These are phyloP conservation scores for Rhodamnia argentea DNA, from an alignment of 345 rosid species.

Conservation along the genomic window DNA sequence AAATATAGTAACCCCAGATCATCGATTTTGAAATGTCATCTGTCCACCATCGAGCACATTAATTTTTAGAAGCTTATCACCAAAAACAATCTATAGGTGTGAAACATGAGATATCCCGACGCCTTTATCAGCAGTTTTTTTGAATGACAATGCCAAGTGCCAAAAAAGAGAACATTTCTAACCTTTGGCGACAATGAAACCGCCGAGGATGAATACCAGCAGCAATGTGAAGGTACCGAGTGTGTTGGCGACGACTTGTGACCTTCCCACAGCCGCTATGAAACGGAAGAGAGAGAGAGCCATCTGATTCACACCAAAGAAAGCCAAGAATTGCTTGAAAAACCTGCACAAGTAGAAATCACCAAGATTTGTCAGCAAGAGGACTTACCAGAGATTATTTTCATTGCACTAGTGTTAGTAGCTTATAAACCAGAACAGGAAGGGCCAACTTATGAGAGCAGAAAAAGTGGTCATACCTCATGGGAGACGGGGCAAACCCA, in stretches of 20 bases:
- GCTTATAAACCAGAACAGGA: neutral
- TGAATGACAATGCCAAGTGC: neutral
- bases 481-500: constrained; percentile 39
- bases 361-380: neutral
- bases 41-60: neutral
- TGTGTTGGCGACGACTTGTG: constrained; percentile 35
- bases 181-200: constrained; percentile 22
- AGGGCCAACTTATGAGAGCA: neutral
- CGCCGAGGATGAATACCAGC: constrained; percentile 26
- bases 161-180: constrained; percentile 6
- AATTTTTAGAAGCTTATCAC: neutral
- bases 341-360: constrained; percentile 14
- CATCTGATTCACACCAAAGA: constrained; percentile 33
- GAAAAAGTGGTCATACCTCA: constrained; percentile 17
- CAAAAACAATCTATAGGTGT: neutral
- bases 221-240: constrained; percentile 37
- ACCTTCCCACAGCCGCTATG: constrained; percentile 41
- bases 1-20: constrained; percentile 19
- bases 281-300: constrained; percentile 42
- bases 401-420: neutral
- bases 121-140: neutral
- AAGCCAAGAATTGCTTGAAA: constrained; percentile 34
- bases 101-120: neutral
- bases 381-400: neutral
- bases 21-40: constrained; percentile 8